Conservation (phyloP, 768 basidiomycete species). For the Daedaleopsis nitida region DNA sequence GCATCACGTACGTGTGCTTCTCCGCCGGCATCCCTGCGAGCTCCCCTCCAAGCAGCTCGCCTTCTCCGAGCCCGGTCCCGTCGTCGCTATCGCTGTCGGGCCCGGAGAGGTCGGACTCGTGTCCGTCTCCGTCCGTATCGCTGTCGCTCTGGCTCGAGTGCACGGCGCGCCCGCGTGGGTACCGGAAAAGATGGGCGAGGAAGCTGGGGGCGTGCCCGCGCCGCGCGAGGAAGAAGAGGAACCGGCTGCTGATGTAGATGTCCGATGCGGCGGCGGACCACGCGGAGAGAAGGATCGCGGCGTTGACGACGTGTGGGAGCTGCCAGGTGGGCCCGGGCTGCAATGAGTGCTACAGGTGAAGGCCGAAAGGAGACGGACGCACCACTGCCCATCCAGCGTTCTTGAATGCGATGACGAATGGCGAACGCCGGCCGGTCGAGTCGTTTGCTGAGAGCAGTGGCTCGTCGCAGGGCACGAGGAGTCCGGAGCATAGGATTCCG, state of each 20-base stretch:
- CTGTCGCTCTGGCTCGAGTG: background rate
- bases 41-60: background rate
- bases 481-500: slow-evolving; percentile 45
- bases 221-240: slow-evolving; percentile 56
- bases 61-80: slow-evolving; percentile 2
- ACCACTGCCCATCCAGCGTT: slow-evolving; percentile 46
- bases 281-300: slow-evolving; percentile 50
- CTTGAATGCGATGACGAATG: slow-evolving; percentile 50
- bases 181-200: slow-evolving; percentile 25
- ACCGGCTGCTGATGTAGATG: slow-evolving; percentile 50
- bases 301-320: slow-evolving; percentile 42
- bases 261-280: slow-evolving; percentile 59
- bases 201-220: slow-evolving; percentile 39
- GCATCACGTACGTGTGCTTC: slow-evolving; percentile 16
- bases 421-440: slow-evolving; percentile 38
- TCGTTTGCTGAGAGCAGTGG: slow-evolving; percentile 32
- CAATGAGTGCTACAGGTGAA: background rate
- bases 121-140: background rate
- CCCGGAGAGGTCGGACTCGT: background rate
- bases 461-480: slow-evolving; percentile 42
- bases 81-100: slow-evolving; percentile 1
- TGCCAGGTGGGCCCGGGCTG: background rate
- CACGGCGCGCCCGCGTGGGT: slow-evolving; percentile 10
- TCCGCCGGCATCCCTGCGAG: background rate
- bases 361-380: slow-evolving; percentile 22